Percentiles rank a stretch among this genome's conserved stretches.
phyloP scores from a whole-genome alignment of 257 asterid species.

The Phtheirospermum japonicum region DNA sequence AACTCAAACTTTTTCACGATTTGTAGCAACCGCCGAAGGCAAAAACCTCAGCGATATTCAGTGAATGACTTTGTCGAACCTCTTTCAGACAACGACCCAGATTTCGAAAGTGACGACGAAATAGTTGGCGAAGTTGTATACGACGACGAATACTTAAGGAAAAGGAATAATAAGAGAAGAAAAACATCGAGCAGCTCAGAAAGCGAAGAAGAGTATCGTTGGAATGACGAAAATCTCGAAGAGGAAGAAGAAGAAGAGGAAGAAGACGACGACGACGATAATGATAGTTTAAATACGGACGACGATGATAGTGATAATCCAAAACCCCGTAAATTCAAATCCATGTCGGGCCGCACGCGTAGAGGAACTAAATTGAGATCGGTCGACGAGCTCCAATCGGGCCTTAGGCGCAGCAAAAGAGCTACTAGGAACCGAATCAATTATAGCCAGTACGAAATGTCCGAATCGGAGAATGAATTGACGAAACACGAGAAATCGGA shows the following conservation, averaged over 20 bases:
- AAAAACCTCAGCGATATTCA: constrained; percentile 83
- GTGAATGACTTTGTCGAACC: constrained; percentile 48
- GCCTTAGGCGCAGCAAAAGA: constrained; percentile 90
- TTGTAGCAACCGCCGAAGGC: constrained; percentile 75
- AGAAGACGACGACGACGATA: constrained; percentile 65
- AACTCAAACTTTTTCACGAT: constrained; percentile 19
- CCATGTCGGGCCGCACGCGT: constrained; percentile 61
- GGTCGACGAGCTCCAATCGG: constrained; percentile 56
- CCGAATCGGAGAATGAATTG: constrained; percentile 72
- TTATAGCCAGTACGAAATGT: constrained; percentile 68
- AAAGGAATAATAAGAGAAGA: constrained; percentile 48
- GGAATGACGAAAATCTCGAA: constrained; percentile 71
- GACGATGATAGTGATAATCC: constrained; percentile 60
- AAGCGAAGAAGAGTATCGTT: constrained; percentile 80
- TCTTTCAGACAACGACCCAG: constrained; percentile 65
- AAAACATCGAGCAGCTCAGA: constrained; percentile 86
- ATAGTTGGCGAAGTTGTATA: constrained; percentile 93
- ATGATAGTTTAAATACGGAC: constrained; percentile 47
- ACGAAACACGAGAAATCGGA: constrained; percentile 46
- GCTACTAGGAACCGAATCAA: constrained; percentile 72
- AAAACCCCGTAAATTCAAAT: constrained; percentile 40
- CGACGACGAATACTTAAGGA: constrained; percentile 72
- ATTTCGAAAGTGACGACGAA: constrained; percentile 82
- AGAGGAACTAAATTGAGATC: constrained; percentile 69
- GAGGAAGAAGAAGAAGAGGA: constrained; percentile 92